Percentiles rank a stretch among this genome's conserved stretches.
Evolutionary conservation across 2,329 filamentous ascomycete genomes (phyloP).

Genomic region (Paecilomyces fulvus): DNA sequence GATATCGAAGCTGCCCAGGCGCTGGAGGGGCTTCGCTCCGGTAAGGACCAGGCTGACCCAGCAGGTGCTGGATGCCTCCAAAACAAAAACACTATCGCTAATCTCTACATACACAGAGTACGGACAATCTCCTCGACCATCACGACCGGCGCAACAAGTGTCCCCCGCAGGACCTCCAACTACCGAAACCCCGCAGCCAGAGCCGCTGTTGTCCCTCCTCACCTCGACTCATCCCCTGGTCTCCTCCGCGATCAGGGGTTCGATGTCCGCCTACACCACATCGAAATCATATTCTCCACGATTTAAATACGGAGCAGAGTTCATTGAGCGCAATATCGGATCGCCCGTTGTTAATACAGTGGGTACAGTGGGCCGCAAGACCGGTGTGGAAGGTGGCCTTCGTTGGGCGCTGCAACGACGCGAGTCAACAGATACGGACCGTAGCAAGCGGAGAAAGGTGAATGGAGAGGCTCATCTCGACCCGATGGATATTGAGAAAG

Average conservation of each 20-base stretch:
- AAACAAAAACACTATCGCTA: slow-evolving; percentile 5
- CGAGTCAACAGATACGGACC: slow-evolving; percentile 23
- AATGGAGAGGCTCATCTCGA: slow-evolving; percentile 23
- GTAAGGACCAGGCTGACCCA: slow-evolving; percentile 37
- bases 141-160: slow-evolving; percentile 21
- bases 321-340: slow-evolving; percentile 78
- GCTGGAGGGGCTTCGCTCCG: slow-evolving; percentile 63
- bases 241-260: slow-evolving; percentile 74
- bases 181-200: slow-evolving; percentile 47
- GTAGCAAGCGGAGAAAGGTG: slow-evolving; percentile 38
- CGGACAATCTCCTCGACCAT: slow-evolving; percentile 53
- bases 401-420: slow-evolving; percentile 64
- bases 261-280: slow-evolving; percentile 73
- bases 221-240: slow-evolving; percentile 83
- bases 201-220: slow-evolving; percentile 77
- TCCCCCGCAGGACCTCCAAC: slow-evolving; percentile 23
- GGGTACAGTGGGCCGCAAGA: slow-evolving; percentile 71
- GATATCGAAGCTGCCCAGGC: slow-evolving; percentile 61
- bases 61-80: neutral
- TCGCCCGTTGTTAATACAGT: slow-evolving; percentile 79
- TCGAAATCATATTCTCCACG: slow-evolving; percentile 87
- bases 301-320: slow-evolving; percentile 82
- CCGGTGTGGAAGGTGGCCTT: slow-evolving; percentile 79
- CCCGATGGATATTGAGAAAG: slow-evolving; percentile 43
- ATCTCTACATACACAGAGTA: slow-evolving; percentile 45